Conservation (phyloP, 805 yeast species). For the Vanderwaltozyma verrucispora region DNA sequence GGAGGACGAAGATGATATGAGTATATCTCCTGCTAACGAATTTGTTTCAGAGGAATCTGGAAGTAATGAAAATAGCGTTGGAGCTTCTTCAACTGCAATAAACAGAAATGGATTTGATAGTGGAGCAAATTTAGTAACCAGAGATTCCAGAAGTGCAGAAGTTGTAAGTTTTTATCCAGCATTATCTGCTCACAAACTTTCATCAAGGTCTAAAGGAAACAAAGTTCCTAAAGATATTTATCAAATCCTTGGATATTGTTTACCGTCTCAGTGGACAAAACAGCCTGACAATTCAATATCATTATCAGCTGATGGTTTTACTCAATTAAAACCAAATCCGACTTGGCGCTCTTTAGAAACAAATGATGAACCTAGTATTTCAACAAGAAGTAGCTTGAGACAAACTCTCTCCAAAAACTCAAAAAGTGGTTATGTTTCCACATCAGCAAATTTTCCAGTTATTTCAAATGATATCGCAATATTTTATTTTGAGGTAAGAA, state of each 20-base stretch:
- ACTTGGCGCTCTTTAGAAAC: slow-evolving; percentile 16
- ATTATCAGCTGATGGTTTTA: slow-evolving; percentile 23
- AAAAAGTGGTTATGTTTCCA: slow-evolving; percentile 19
- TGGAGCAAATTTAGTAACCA: neutral
- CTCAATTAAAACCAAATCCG: slow-evolving; percentile 17
- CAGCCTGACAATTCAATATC: slow-evolving; percentile 18
- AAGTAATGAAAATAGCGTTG: too few relatives aligned
- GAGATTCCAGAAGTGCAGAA: neutral
- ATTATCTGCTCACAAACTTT: neutral
- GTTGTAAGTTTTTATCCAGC: slow-evolving; percentile 1
- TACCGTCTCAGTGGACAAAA: slow-evolving; percentile 23
- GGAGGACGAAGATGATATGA: slow-evolving; percentile 6
- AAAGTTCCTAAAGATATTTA: slow-evolving; percentile 14
- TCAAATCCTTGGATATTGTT: slow-evolving; percentile 17
- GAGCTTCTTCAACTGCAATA: too few relatives aligned
- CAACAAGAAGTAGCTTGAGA: slow-evolving; percentile 16
- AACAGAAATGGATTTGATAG: neutral
- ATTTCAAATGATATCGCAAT: slow-evolving; percentile 16
- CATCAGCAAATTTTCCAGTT: slow-evolving; percentile 22
- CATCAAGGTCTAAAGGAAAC: slow-evolving; percentile 1
- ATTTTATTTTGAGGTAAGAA: slow-evolving; percentile 24
- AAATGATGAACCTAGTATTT: slow-evolving; percentile 4
- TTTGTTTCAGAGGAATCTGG: neutral
- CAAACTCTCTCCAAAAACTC: slow-evolving; percentile 10
- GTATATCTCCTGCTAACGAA: neutral